Evolutionary conservation across 1,139 yeast species (phyloP), one percentile per base, ranked within the genome.

Genomic region (Suhomyces coccinellae): DNA sequence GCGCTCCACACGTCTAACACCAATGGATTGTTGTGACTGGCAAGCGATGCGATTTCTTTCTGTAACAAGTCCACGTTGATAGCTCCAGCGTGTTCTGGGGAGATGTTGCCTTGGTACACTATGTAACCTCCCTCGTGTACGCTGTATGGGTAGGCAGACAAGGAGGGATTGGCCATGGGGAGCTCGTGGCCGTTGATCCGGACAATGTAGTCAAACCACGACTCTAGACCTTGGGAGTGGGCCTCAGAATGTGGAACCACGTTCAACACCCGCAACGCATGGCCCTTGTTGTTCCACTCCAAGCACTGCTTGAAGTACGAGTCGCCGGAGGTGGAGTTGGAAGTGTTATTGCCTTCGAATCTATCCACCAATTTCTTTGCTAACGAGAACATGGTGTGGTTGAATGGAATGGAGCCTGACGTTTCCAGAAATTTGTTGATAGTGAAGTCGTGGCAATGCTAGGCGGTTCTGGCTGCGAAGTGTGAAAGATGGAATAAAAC

Each of bases 121-220:
- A 74, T 61, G 26, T 73, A 62, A 0, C 79, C 79, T 51, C 74
- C 79, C 15, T 73, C 78, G 42, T 65, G 67, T 37, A 74, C 64
- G 34, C 62, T 63, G 49, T 74, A 73, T 6, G 66, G 50, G 34
- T 61, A 62, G 7, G 56, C 53, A 3, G 71, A 62, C 24, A 66
- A 58, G 2, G 70, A 57, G 0, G 76, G 72, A 46, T 67, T 55
- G 32, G 66, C 57, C 67, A 82, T 72, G 13, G 87, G 87, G 43
- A 86, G 69, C 40, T 86, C 87, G 52, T 81, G 85, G 41, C 87
- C 89, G 57, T 91, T 87, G 49, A 91, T 71, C 2, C 86, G 85
- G 26, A 90, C 77, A 39, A 93, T 81, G 60, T 76, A 91, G 62
- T 93, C 98, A 59, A 91, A 93, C 82, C 89, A 84, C 10, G 95